Base-by-base conservation (phyloP, 2,329 filamentous ascomycete genomes). In the Pyrenophora graminea region DNA sequence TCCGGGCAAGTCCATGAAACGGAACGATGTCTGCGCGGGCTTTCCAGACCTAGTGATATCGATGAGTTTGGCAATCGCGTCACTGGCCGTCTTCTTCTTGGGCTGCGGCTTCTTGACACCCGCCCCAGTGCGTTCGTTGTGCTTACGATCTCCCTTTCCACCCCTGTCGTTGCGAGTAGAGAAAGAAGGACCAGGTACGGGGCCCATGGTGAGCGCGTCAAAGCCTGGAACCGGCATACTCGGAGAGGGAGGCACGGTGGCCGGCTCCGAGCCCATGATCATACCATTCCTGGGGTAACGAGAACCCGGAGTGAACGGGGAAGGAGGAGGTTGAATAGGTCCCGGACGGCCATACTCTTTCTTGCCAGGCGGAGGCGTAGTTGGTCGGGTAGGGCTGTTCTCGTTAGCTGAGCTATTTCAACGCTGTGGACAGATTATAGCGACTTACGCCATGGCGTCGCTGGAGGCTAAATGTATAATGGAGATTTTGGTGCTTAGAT, bases 1-100 rank as follows among this genome's bases (percentile, higher is more conserved):
- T 6, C 62, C 62, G 2, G 63, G 63, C 1, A 67, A 56, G 8
- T 65, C 56, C 48, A 65, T 44, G 39, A 67, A 57, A 2, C 55
- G 47, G 6, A 55, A 56, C 1, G 40, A n/a, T 39, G 48, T 57
- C 33, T 51, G 6, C n/a, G 25, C 36, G 3, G 39, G 19, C 27
- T 30, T 47, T 21, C 40, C 36, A 10, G n/a, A 31, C 13, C 32
- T 12, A 17, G 27, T n/a, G 21, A 3, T 15, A 13, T 23, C 44
- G 2, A 39, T 6, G n/a, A 46, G 17, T 21, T 45, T 48, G 6
- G 23, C 19, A n/a, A 39, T 21, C 3, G 23, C 19, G 5, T 31
- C 15, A 13, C 19, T 8, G n/a, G 33, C 34, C n/a, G 33, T 4
- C 18, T 37, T 38, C n/a, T 45, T 48, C 23, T 39, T 51, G 4